Base-by-base conservation (phyloP, 1,284 basidiomycete species). In the Fomitiporia mediterranea region DNA sequence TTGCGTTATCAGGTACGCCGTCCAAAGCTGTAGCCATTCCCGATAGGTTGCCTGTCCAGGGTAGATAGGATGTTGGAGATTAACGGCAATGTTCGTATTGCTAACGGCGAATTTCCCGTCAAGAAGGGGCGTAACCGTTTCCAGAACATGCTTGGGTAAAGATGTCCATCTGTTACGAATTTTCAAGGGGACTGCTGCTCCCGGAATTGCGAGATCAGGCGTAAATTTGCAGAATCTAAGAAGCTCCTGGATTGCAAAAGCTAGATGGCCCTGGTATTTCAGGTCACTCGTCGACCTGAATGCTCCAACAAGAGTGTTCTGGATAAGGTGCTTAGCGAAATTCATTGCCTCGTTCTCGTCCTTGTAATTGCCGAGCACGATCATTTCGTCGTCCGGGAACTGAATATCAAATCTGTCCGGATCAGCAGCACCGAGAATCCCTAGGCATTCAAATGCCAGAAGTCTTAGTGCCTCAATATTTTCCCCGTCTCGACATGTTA, bases 11-110 rank as follows among this genome's bases (percentile, higher is more conserved):
- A 99, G 81, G 66, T 91, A 81, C 9, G 82, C 79, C 0, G 91
- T 86, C 95, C 96, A 99, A 0, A 81, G 70, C 63, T 97, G 93
- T 21, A 99, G 80, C 97, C 97, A 99, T 69, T 99, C 95, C 47
- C 95, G 84, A 70, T 97, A 99, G 0, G 92, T 94, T 3, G 80
- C 70, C 53, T 86, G 80, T 2, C 74, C 73, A 1, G 80, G 76
- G 70, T 98, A 99, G 53, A 98, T 83, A 2, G 94, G 94, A 62
- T 84, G 79, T 30, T 74, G 66, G 37, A 76, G 71, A 5, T 73
- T 39, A 58, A 57, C 67, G 19, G 70, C 66, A 5, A 65, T 60
- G 1, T 68, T 63, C 21, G 72, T 72, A 35, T 73, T 70, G 25
- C 74, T 71, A 21, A 83, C 67, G 1, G 74, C 75, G 67, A 88